phyloP scores from a whole-genome alignment of 306 rosid species.

The Sphenostylis stenocarpa region DNA sequence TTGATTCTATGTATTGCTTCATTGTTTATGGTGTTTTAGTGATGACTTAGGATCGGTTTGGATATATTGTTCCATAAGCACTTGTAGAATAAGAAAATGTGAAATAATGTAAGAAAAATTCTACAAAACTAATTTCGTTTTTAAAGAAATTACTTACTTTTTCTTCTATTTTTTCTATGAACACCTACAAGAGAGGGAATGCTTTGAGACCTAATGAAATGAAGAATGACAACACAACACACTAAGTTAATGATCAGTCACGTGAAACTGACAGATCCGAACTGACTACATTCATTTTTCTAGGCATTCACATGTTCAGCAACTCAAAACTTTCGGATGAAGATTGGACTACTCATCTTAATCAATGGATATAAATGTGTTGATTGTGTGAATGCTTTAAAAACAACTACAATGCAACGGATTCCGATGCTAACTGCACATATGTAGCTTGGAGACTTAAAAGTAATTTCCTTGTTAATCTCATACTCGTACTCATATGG shows the following conservation, averaged over 20 bases:
- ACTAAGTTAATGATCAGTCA: neutral
- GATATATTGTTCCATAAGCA: too few relatives aligned
- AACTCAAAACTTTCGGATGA: neutral
- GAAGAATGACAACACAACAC: neutral
- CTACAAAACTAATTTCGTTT: too few relatives aligned
- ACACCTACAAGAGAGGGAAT: too few relatives aligned
- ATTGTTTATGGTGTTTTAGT: slow-evolving; percentile 40
- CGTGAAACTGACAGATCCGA: too few relatives aligned
- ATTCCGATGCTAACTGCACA: neutral
- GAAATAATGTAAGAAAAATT: too few relatives aligned
- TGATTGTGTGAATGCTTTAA: neutral
- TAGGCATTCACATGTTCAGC: neutral
- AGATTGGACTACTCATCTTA: neutral
- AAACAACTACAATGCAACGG: neutral
- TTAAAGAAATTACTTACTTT: too few relatives aligned
- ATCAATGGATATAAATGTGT: neutral
- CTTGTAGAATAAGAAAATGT: too few relatives aligned
- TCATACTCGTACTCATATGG: neutral
- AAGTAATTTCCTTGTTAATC: neutral
- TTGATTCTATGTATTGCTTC: slow-evolving; percentile 46
- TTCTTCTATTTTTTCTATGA: too few relatives aligned
- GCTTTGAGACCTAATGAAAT: neutral
- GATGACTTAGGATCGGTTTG: neutral
- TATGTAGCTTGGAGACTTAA: neutral
- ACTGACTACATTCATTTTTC: neutral